A percentile compares a stretch with the other conserved stretches of the same genome.
Evolutionary conservation across 805 yeast species (phyloP).

Genomic region (Kluyveromyces starmeri): DNA sequence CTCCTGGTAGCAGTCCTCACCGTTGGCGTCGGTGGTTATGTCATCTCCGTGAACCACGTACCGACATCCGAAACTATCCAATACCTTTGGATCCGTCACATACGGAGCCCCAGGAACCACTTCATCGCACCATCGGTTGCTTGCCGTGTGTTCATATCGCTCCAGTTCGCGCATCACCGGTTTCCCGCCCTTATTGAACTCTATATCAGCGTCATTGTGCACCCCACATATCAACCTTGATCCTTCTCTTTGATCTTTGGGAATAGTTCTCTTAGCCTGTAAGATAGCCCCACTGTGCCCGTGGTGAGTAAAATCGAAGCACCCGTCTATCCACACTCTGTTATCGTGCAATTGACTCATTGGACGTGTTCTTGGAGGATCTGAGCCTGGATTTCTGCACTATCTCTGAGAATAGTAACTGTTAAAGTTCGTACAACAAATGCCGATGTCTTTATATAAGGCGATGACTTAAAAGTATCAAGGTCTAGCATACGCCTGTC

Average conservation of each 20-base stretch:
- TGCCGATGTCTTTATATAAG: no score
- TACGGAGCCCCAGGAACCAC: constrained; percentile 80
- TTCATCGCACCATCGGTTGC: constrained; percentile 80
- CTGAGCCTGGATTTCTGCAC: no score
- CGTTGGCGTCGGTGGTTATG: constrained; percentile 92
- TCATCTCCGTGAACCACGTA: constrained; percentile 99
- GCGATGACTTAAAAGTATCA: no score
- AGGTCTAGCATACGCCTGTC: no score
- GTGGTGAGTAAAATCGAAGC: constrained; percentile 96
- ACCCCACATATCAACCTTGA: constrained; percentile 44
- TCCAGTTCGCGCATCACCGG: constrained; percentile 84
- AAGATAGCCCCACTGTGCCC: constrained; percentile 96
- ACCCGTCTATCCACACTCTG: constrained; percentile 93
- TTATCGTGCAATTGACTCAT: constrained; percentile 2
- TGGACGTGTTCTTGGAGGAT: no score
- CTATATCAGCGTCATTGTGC: constrained; percentile 84
- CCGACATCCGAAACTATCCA: constrained; percentile 66
- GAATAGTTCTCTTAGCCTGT: constrained; percentile 81
- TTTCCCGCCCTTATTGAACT: constrained; percentile 83
- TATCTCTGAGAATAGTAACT: no score
- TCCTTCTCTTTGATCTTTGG: not conserved
- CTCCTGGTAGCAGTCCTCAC: constrained; percentile 81
- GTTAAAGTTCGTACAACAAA: no score
- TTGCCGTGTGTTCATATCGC: constrained; percentile 74
- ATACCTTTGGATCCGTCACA: constrained; percentile 69